A percentile compares a stretch with the other conserved stretches of the same genome.
These are phyloP conservation scores for Rubroshorea leprosula DNA, from an alignment of 345 rosid species.

Conservation along the genomic window DNA sequence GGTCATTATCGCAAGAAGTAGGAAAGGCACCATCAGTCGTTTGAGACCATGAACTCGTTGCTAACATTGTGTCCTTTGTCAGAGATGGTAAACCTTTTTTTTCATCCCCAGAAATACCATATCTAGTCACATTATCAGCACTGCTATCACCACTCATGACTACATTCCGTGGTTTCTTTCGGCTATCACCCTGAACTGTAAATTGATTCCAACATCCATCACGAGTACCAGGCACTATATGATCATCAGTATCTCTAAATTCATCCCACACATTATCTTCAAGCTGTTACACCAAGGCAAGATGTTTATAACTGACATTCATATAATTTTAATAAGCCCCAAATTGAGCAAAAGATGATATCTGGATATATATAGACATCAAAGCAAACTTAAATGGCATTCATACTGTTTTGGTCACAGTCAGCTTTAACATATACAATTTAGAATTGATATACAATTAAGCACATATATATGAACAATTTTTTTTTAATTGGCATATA, in stretches of 20 bases:
- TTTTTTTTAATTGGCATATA: no score
- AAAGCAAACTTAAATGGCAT: background rate
- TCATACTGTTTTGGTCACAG: background rate
- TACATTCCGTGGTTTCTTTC: constrained; percentile 45
- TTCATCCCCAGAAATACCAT: constrained; percentile 27
- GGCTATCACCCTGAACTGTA: constrained; percentile 28
- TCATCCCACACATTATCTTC: constrained; percentile 51
- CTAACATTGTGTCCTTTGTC: constrained; percentile 46
- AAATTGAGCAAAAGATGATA: no score
- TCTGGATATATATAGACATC: background rate
- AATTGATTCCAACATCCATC: constrained; percentile 32
- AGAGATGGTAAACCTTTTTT: constrained; percentile 21
- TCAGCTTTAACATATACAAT: background rate
- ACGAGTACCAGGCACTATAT: constrained; percentile 58
- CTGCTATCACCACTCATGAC: constrained; percentile 29
- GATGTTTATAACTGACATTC: background rate
- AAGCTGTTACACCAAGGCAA: constrained; percentile 37
- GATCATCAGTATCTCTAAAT: constrained; percentile 54
- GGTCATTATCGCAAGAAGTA: constrained; percentile 29
- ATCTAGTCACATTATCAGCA: constrained; percentile 26
- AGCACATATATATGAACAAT: no score
- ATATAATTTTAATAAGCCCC: no score
- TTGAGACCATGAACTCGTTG: constrained; percentile 46
- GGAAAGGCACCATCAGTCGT: constrained; percentile 36
- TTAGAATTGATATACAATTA: no score